phyloP scores from a whole-genome alignment of 2,329 filamentous ascomycete genomes.

The Akanthomyces muscarius region DNA sequence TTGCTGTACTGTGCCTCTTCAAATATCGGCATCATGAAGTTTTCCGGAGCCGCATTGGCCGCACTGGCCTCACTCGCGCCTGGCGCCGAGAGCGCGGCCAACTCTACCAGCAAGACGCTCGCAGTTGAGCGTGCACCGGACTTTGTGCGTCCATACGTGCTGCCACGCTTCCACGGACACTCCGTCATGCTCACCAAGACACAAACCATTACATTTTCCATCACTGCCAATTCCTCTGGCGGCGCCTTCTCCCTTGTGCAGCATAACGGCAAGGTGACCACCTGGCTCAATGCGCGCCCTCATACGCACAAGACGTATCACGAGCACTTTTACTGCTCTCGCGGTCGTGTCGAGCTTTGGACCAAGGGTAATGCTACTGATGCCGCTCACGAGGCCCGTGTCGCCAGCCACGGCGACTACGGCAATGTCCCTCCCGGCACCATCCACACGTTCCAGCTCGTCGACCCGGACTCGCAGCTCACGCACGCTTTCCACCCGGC shows the following conservation, averaged over 20 bases:
- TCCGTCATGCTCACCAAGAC: constrained; percentile 22
- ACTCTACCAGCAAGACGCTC: constrained; percentile 1
- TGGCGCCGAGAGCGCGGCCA: background rate
- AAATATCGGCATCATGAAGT: background rate
- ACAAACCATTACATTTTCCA: constrained; percentile 24
- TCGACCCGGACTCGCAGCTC: constrained; percentile 23
- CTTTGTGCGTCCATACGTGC: constrained; percentile 24
- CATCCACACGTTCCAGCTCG: constrained; percentile 25
- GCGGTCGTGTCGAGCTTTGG: constrained; percentile 24
- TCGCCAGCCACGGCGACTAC: constrained; percentile 22
- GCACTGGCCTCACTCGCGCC: background rate
- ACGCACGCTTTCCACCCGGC: constrained; percentile 24
- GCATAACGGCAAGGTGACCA: constrained; percentile 21
- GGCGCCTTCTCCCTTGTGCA: constrained; percentile 24
- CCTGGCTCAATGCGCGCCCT: constrained; percentile 21
- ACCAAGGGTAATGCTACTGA: constrained; percentile 19
- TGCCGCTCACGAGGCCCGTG: constrained; percentile 22
- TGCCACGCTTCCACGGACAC: constrained; percentile 24
- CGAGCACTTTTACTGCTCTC: constrained; percentile 25
- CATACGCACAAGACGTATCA: constrained; percentile 21
- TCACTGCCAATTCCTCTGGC: constrained; percentile 23
- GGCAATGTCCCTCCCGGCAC: constrained; percentile 21
- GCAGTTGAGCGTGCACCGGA: constrained; percentile 22
- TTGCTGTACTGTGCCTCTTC: background rate
- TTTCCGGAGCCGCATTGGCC: background rate